Conservation (phyloP, 225 moss, liverwort and hornwort genomes). For the Anthoceros angustus region DNA sequence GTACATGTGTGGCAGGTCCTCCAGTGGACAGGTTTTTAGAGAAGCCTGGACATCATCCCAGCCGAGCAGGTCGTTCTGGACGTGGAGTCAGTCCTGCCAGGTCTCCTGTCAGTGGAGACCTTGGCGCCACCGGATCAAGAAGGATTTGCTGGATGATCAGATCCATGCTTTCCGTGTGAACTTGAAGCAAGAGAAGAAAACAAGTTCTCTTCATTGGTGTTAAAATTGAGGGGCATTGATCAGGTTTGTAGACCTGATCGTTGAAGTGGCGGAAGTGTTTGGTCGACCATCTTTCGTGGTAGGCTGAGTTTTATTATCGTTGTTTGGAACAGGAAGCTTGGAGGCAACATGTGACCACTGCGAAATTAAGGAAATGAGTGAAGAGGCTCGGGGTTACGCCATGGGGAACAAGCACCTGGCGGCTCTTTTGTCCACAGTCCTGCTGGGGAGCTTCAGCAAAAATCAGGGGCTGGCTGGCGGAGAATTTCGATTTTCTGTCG, state of each 20-base stretch:
- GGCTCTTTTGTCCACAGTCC: slow-evolving; percentile 92
- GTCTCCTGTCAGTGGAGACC: slow-evolving; percentile 20
- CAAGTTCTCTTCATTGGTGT: slow-evolving; percentile 72
- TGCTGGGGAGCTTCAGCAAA: slow-evolving; percentile 93
- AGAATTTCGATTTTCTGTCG: slow-evolving; percentile 82
- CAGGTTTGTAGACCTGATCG: slow-evolving; percentile 24
- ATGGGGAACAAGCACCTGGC: slow-evolving; percentile 88
- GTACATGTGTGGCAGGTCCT: slow-evolving; percentile 32
- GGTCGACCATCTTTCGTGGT: neutral
- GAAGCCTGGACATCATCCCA: slow-evolving; percentile 40
- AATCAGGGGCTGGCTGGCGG: slow-evolving; percentile 87
- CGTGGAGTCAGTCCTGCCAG: slow-evolving; percentile 69
- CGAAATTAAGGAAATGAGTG: slow-evolving; percentile 81
- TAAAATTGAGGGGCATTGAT: slow-evolving; percentile 66
- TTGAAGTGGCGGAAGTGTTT: neutral
- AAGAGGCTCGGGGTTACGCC: slow-evolving; percentile 84
- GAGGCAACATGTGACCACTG: slow-evolving; percentile 53
- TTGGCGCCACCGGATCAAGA: too few species aligned
- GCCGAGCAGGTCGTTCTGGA: slow-evolving; percentile 37
- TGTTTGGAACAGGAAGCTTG: slow-evolving; percentile 19
- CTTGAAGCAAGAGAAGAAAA: slow-evolving; percentile 74
- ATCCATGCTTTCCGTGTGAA: slow-evolving; percentile 60
- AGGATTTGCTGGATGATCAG: slow-evolving; percentile 28
- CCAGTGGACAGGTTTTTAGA: slow-evolving; percentile 84
- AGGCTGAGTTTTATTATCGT: neutral